Percentiles rank a stretch among this genome's conserved stretches.
These are phyloP conservation scores for Lasiosphaeria hispida DNA, from an alignment of 495 filamentous ascomycete genomes.

Conservation along the genomic window DNA sequence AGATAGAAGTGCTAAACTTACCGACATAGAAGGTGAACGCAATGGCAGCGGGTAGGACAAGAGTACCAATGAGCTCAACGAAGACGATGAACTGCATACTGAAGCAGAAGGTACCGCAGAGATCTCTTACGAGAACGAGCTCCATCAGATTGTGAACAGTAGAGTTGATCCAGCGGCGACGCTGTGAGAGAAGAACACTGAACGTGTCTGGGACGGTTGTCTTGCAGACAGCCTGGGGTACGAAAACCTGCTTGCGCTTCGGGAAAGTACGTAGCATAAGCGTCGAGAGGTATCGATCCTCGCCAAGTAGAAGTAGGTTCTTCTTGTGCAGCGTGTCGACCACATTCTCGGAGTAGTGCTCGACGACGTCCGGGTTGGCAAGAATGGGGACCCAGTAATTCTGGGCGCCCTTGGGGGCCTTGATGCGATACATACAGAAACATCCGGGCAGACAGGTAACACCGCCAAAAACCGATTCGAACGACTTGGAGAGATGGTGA, in stretches of 20 bases:
- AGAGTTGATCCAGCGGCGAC: constrained; percentile 98
- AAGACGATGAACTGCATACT: constrained; percentile 99
- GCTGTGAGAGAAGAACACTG: constrained; percentile 86
- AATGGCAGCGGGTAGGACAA: constrained; percentile 94
- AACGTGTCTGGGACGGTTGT: constrained; percentile 94
- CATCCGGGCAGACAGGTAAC: constrained; percentile 98
- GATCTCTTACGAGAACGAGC: constrained; percentile 88
- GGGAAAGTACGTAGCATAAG: constrained; percentile 99
- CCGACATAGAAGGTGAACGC: constrained; percentile 94
- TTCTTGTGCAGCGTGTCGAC: constrained; percentile 99
- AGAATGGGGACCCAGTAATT: constrained; percentile 99
- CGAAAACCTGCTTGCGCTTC: constrained; percentile 98
- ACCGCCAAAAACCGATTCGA: constrained; percentile 98
- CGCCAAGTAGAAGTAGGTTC: constrained; percentile 91
- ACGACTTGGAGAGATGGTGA: constrained; percentile 93
- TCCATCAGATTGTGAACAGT: constrained; percentile 99
- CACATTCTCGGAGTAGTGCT: constrained; percentile 98
- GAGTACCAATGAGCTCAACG: constrained; percentile 90
- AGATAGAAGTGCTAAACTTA: constrained; percentile 47
- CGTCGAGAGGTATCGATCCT: constrained; percentile 95
- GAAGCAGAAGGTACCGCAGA: constrained; percentile 99
- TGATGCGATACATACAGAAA: constrained; percentile 99
- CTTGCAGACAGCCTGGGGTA: constrained; percentile 98
- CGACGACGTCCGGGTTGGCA: constrained; percentile 96
- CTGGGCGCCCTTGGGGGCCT: constrained; percentile 95